Conservation (phyloP, 2,329 filamentous ascomycete species). For the Paraconiothyrium brasiliense region DNA sequence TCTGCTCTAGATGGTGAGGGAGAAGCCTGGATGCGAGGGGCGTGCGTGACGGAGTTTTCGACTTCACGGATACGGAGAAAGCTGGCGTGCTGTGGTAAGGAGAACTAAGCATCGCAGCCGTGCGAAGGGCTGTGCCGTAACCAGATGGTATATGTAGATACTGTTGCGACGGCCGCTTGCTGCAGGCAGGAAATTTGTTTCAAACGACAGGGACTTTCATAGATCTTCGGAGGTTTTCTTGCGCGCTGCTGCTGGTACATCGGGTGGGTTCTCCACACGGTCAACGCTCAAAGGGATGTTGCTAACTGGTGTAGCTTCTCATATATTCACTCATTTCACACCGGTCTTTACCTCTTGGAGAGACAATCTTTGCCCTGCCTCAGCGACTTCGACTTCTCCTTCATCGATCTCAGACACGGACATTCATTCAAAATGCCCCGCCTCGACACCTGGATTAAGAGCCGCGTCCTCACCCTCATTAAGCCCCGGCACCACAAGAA, state of each 20-base stretch:
- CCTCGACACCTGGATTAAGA: constrained; percentile 22
- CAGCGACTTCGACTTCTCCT: neutral
- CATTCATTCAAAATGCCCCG: constrained; percentile 19
- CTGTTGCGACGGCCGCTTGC: neutral
- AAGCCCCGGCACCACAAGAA: constrained; percentile 13
- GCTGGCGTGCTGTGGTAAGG: constrained; percentile 5
- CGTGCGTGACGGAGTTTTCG: constrained; percentile 10
- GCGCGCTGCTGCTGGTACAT: constrained; percentile 11
- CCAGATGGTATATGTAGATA: constrained; percentile 15
- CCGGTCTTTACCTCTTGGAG: constrained; percentile 3
- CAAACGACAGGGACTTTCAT: neutral
- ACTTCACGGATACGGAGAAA: constrained; percentile 1
- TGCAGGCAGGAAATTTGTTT: constrained; percentile 15
- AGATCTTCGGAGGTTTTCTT: constrained; percentile 4
- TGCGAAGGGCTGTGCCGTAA: constrained; percentile 10
- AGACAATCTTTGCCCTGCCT: constrained; percentile 3
- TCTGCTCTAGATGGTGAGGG: constrained; percentile 13
- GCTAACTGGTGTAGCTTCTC: constrained; percentile 6
- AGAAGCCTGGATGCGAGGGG: constrained; percentile 3
- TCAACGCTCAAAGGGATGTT: neutral
- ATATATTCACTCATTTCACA: constrained; percentile 10
- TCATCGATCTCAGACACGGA: neutral
- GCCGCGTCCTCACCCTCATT: constrained; percentile 20
- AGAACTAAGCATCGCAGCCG: neutral
- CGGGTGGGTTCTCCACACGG: neutral